phyloP scores from a whole-genome alignment of 2,329 filamentous ascomycete genomes.

The Pseudogymnoascus sp. region DNA sequence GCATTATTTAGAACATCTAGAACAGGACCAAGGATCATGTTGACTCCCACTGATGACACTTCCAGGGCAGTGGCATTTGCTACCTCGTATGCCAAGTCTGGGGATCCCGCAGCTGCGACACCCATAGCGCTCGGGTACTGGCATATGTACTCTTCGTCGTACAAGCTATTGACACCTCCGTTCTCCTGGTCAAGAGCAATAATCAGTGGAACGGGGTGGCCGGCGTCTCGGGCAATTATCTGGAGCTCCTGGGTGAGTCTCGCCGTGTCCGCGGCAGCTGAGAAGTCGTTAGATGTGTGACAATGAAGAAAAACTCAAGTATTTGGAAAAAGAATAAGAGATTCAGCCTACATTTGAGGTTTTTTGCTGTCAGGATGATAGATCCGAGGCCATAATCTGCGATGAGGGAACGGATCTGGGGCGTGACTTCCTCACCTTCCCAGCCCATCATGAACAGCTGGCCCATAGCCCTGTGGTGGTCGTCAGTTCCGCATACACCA shows the following conservation, averaged over 20 bases:
- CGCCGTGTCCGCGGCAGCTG: conserved; percentile 87
- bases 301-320: neutral
- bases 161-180: conserved; percentile 93
- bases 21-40: conserved; percentile 89
- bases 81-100: conserved; percentile 79
- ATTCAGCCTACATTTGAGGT: conserved; percentile 67
- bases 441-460: conserved; percentile 80
- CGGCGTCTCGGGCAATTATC: conserved; percentile 82
- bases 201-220: conserved; percentile 79
- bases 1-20: conserved; percentile 92
- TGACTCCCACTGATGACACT: conserved; percentile 86
- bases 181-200: conserved; percentile 97
- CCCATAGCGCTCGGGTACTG: conserved; percentile 98
- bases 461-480: conserved; percentile 55
- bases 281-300: conserved; percentile 16
- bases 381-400: conserved; percentile 83
- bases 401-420: conserved; percentile 74
- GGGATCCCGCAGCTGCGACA: conserved; percentile 82
- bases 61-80: conserved; percentile 92
- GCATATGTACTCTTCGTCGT: conserved; percentile 90
- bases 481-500: neutral
- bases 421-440: conserved; percentile 77
- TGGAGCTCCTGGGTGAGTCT: conserved; percentile 85
- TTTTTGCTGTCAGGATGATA: conserved; percentile 77
- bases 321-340: neutral